Evolutionary conservation across 2,329 filamentous ascomycete species (phyloP).

Genomic region (Pseudogymnoascus sp.): DNA sequence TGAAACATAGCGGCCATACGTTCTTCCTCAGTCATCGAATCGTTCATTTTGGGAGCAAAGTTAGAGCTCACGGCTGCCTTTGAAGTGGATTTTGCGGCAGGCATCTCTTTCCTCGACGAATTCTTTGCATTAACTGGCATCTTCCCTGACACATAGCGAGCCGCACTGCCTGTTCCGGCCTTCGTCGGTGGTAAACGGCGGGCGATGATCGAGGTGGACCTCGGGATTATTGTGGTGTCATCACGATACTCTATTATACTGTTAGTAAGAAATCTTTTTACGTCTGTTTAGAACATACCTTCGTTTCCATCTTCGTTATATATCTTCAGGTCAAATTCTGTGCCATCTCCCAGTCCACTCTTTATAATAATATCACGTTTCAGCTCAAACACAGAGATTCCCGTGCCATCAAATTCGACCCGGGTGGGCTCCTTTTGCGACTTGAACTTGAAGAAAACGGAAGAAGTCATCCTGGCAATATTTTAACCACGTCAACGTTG

Average conservation of each 20-base stretch:
- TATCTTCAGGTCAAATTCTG: slow-evolving; percentile 91
- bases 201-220: slow-evolving; percentile 88
- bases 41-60: slow-evolving; percentile 57
- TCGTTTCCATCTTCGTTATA: slow-evolving; percentile 87
- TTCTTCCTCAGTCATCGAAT: slow-evolving; percentile 84
- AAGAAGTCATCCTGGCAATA: slow-evolving; percentile 43
- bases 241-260: slow-evolving; percentile 75
- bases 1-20: slow-evolving; percentile 89
- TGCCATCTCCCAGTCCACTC: slow-evolving; percentile 87
- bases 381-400: slow-evolving; percentile 95
- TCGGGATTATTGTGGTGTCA: slow-evolving; percentile 93
- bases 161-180: slow-evolving; percentile 80
- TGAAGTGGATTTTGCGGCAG: slow-evolving; percentile 48
- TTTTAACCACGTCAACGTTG: slow-evolving; percentile 7
- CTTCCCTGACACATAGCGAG: slow-evolving; percentile 92
- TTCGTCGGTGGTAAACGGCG: slow-evolving; percentile 76
- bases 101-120: slow-evolving; percentile 57
- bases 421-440: slow-evolving; percentile 92
- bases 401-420: slow-evolving; percentile 94
- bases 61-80: slow-evolving; percentile 48
- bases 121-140: slow-evolving; percentile 87
- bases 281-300: slow-evolving; percentile 50
- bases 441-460: slow-evolving; percentile 99
- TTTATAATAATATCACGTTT: slow-evolving; percentile 97
- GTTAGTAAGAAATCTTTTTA: slow-evolving; percentile 25